Evolutionary conservation across 306 rosid species (phyloP).

Genomic region (Begonia masoniana): DNA sequence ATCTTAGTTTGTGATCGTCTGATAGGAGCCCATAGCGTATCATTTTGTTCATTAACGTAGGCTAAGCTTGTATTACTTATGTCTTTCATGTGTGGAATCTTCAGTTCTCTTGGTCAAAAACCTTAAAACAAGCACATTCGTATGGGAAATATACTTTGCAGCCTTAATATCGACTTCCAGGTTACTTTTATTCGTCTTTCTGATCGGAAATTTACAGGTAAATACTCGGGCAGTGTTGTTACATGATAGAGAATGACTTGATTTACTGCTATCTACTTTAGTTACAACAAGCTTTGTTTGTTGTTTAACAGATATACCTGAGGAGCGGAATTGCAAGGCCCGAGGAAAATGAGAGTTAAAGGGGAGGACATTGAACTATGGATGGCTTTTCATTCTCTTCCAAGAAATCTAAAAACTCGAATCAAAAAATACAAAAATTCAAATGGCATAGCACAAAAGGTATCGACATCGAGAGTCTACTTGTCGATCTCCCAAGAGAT

Average conservation of each 20-base stretch:
- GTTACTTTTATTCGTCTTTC: conserved; percentile 18
- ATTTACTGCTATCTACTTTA: no score
- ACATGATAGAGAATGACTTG: no score
- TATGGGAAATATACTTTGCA: conserved; percentile 21
- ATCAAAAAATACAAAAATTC: conserved; percentile 7
- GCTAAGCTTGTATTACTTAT: no score
- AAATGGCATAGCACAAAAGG: conserved; percentile 8
- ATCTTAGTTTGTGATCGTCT: no score
- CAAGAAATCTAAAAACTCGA: not conserved
- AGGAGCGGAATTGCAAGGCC: conserved; percentile 42
- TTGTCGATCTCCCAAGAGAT: conserved; percentile 1
- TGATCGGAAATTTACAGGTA: conserved; percentile 30
- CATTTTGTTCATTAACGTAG: no score
- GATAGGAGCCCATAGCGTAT: not conserved
- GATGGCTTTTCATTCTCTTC: conserved; percentile 10
- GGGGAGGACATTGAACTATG: conserved; percentile 15
- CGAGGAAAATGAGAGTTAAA: conserved; percentile 19
- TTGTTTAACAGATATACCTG: conserved; percentile 41
- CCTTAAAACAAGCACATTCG: no score
- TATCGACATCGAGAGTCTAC: conserved; percentile 3
- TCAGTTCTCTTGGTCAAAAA: no score
- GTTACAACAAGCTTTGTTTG: not conserved
- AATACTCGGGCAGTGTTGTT: not conserved
- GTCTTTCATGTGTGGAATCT: no score
- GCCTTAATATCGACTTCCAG: conserved; percentile 12